Evolutionary conservation across 768 basidiomycete species (phyloP).

Genomic region (Tephrocybe sp.): DNA sequence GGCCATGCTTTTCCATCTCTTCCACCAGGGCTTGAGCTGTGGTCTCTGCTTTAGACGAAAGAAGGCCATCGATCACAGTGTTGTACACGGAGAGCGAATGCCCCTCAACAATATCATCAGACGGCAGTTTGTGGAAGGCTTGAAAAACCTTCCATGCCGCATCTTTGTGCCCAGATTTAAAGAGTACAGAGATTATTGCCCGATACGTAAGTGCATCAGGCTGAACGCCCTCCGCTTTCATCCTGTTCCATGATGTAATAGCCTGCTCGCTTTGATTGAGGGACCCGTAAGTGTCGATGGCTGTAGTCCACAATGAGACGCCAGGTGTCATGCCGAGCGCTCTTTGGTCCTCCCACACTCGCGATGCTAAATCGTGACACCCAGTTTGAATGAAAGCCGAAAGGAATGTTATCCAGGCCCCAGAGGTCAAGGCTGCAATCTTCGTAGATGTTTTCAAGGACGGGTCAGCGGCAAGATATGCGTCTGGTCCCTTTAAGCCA

Average conservation of each 20-base stretch:
- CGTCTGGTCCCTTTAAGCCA: slow-evolving; percentile 47
- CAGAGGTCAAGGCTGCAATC: slow-evolving; percentile 51
- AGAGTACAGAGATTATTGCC: slow-evolving; percentile 64
- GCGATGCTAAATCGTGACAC: slow-evolving; percentile 53
- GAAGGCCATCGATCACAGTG: slow-evolving; percentile 67
- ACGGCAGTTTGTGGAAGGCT: slow-evolving; percentile 41
- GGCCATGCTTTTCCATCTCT: slow-evolving; percentile 46
- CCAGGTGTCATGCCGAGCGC: slow-evolving; percentile 47
- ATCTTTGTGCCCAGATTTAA: slow-evolving; percentile 45
- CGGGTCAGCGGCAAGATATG: slow-evolving; percentile 50
- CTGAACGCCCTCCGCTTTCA: slow-evolving; percentile 51
- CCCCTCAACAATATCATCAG: slow-evolving; percentile 15
- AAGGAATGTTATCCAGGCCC: slow-evolving; percentile 65
- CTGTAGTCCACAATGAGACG: slow-evolving; percentile 64
- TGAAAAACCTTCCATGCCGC: slow-evolving; percentile 51
- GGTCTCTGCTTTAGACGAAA: slow-evolving; percentile 37
- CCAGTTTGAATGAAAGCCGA: slow-evolving; percentile 58
- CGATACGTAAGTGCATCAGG: slow-evolving; percentile 68
- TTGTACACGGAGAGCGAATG: slow-evolving; percentile 58
- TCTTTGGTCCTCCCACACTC: slow-evolving; percentile 68
- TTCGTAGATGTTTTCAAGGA: slow-evolving; percentile 32
- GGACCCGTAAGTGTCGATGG: slow-evolving; percentile 61
- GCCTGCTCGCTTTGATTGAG: slow-evolving; percentile 51
- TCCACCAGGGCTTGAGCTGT: slow-evolving; percentile 42
- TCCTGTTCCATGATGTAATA: slow-evolving; percentile 58